phyloP scores from a whole-genome alignment of 345 rosid genomes.

The Turnera subulata region DNA sequence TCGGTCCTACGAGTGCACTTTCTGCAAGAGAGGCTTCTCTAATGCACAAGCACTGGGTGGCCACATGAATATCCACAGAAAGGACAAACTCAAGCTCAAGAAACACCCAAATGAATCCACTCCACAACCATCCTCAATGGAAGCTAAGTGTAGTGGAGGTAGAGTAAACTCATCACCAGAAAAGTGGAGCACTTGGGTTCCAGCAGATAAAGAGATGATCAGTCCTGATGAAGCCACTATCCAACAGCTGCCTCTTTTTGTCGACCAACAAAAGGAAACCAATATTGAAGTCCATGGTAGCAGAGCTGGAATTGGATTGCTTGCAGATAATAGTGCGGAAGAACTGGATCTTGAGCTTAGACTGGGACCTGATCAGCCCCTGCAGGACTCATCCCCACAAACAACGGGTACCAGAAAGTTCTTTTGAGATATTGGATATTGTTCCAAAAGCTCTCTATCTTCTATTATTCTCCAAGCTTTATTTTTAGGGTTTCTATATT shows the following conservation, averaged over 20 bases:
- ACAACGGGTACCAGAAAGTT: conserved; percentile 34
- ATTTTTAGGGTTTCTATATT: too few relatives aligned
- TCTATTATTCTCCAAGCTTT: too few relatives aligned
- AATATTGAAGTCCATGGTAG: conserved; percentile 7
- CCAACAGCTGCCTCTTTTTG: conserved; percentile 32
- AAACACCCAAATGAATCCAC: conserved; percentile 28
- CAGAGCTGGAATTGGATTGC: neutral
- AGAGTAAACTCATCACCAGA: conserved; percentile 16
- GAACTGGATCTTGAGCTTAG: conserved; percentile 55
- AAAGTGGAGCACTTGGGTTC: too few relatives aligned
- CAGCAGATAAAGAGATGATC: too few relatives aligned
- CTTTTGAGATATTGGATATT: conserved; percentile 27
- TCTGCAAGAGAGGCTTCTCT: conserved; percentile 26
- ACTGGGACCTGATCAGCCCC: conserved; percentile 51
- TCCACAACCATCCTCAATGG: conserved; percentile 5
- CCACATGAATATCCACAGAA: conserved; percentile 25
- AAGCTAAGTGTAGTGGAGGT: conserved; percentile 1
- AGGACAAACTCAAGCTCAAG: conserved; percentile 33
- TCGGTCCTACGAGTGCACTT: conserved; percentile 37
- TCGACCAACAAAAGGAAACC: conserved; percentile 3
- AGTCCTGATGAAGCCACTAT: neutral
- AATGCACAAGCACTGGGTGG: conserved; percentile 27
- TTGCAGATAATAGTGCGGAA: too few relatives aligned
- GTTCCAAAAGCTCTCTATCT: too few relatives aligned
- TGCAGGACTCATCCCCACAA: conserved; percentile 27